Evolutionary conservation across 306 rosid species (phyloP).

Genomic region (Malus sieversii): DNA sequence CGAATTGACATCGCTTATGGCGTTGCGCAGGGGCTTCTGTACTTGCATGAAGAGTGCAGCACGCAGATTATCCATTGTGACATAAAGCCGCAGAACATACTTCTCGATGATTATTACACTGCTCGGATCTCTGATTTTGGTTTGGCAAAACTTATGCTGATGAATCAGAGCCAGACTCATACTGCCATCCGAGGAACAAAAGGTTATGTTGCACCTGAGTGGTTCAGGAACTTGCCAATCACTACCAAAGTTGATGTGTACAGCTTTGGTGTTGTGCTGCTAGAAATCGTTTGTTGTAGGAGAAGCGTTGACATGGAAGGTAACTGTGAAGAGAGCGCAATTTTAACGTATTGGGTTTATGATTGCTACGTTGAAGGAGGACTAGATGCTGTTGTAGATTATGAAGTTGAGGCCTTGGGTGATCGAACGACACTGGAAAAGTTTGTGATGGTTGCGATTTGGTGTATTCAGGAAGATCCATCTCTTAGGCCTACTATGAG

Average conservation of each 20-base stretch:
- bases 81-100: conserved; percentile 27
- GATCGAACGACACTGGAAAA: conserved; percentile 22
- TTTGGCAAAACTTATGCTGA: conserved; percentile 24
- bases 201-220: conserved; percentile 36
- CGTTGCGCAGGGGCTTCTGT: conserved; percentile 11
- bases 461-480: conserved; percentile 13
- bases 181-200: conserved; percentile 23
- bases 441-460: conserved; percentile 22
- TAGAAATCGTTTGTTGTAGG: conserved; percentile 23
- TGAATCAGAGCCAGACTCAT: conserved; percentile 15
- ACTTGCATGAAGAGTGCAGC: conserved; percentile 28
- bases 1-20: conserved; percentile 6
- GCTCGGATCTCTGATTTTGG: conserved; percentile 24
- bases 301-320: not conserved
- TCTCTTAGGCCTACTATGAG: not conserved
- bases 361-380: conserved; percentile 2
- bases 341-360: conserved; percentile 28
- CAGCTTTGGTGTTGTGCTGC: conserved; percentile 16
- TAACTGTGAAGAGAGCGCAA: not conserved
- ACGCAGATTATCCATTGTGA: conserved; percentile 23
- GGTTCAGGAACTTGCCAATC: conserved; percentile 22
- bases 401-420: not conserved
- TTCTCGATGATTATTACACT: conserved; percentile 6
- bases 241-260: conserved; percentile 21
- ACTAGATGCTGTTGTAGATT: conserved; percentile 3